A percentile compares a stretch with the other conserved stretches of the same genome.
These are phyloP conservation scores for Aspergillus nanangensis DNA, from an alignment of 495 filamentous ascomycete genomes.

Conservation along the genomic window DNA sequence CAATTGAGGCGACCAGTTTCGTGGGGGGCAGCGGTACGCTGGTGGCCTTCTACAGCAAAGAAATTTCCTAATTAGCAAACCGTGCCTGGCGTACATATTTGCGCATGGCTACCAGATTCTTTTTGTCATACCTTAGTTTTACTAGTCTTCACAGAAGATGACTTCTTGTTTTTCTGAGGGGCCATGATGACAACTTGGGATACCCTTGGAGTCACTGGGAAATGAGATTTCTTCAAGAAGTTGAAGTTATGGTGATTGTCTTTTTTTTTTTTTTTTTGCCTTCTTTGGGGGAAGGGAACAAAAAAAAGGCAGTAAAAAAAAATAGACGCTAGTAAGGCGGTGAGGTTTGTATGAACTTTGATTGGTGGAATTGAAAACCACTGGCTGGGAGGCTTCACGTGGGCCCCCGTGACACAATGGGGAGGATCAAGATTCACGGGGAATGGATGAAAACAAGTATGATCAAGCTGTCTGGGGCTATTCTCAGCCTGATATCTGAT, in stretches of 20 bases:
- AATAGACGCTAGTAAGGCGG: constrained; percentile 14
- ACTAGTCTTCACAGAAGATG: constrained; percentile 20
- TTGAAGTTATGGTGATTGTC: background rate
- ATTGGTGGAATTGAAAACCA: constrained; percentile 16
- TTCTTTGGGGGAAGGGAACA: constrained; percentile 23
- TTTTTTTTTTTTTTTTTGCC: background rate
- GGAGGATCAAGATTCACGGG: background rate
- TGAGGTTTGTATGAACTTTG: constrained; percentile 4
- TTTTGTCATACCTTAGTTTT: constrained; percentile 34
- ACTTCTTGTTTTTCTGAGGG: constrained; percentile 19
- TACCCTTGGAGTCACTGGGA: background rate
- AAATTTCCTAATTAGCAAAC: background rate
- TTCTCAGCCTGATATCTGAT: background rate
- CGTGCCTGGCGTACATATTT: background rate
- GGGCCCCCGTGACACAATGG: constrained; percentile 9
- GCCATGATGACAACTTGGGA: constrained; percentile 26
- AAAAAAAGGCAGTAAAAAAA: constrained; percentile 26
- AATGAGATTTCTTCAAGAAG: no score
- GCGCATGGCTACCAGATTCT: background rate
- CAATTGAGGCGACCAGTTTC: constrained; percentile 61
- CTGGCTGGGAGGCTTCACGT: constrained; percentile 11
- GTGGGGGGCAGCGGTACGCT: constrained; percentile 39
- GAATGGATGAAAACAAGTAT: background rate
- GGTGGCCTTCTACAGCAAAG: background rate
- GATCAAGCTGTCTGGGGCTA: background rate